Base-by-base conservation (phyloP, 805 yeast genomes). In the Nakazawaea ernobii region DNA sequence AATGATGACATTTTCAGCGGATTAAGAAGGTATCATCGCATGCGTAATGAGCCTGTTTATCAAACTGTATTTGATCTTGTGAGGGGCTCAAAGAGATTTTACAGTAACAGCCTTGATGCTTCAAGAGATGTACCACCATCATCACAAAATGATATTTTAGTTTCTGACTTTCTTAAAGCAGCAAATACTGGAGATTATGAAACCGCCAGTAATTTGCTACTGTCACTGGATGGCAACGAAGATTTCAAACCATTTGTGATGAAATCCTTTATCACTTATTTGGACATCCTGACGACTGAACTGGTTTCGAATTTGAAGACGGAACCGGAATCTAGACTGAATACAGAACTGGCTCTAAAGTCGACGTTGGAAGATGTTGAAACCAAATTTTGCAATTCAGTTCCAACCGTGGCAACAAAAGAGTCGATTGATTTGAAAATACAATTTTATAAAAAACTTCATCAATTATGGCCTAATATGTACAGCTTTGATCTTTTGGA, bases 1-100 rank as follows among this genome's bases (percentile, higher is more conserved):
- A 56, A 53, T 43, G 75, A 75, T 55, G 68, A 69, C 45, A 66
- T 76, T 14, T 75, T 75, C 50, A 57, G 66, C 20, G 80, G 80
- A 2, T 57, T 75, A 15, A 63, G 74, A 52, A 63, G 70, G 44
- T 65, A 62, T 45, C 82, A 78, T 55, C 74, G 79, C 6, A 13
- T 28, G 6, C 20, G 24, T 11, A 17, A 30, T 28, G 15, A 17
- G 1, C 27, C 39, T 6, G 7, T 20, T 20, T 35, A 10, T 28
- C 17, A 32, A 5, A 36, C 41, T 4, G 17, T 36, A 3, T 3
- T 15, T 14, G 48, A 39, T 32, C 26, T 45, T 9, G 5, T 39
- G 40, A 5, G 10, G 7, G 43, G 43, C 5, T n/a, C 24, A 4
- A 27, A 14, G 11, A 32, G 48, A 14, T 33, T 13, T 14, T 33